These are phyloP conservation scores for Tardiomyces digboiensis DNA, from an alignment of 1,139 yeast genomes.

Conservation along the genomic window DNA sequence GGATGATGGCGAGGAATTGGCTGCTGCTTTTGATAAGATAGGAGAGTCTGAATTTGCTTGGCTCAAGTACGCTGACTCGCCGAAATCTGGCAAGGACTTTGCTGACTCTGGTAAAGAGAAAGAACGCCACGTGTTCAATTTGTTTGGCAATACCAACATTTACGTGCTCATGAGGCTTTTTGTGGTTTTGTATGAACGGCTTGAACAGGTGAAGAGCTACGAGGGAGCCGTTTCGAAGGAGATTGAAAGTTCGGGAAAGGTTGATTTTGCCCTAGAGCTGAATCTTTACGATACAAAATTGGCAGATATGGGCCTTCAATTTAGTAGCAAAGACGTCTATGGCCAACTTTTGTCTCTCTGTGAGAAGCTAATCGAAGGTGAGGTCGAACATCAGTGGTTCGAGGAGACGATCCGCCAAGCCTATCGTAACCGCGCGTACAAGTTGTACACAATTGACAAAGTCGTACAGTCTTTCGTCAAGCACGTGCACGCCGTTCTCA, in stretches of 20 bases:
- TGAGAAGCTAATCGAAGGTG: slow-evolving; percentile 78
- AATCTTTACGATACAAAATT: slow-evolving; percentile 75
- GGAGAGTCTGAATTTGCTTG: slow-evolving; percentile 22
- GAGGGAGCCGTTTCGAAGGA: slow-evolving; percentile 66
- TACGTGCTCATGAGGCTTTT: slow-evolving; percentile 87
- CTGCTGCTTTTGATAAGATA: slow-evolving; percentile 17
- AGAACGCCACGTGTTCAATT: slow-evolving; percentile 42
- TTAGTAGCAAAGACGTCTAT: slow-evolving; percentile 66
- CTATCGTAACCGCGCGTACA: slow-evolving; percentile 86
- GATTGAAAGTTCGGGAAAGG: slow-evolving; percentile 45
- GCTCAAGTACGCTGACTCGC: slow-evolving; percentile 10
- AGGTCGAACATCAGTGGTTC: slow-evolving; percentile 89
- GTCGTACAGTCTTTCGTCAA: slow-evolving; percentile 85
- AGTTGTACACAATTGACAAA: slow-evolving; percentile 86
- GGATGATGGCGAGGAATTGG: slow-evolving; percentile 13
- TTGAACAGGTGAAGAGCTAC: slow-evolving; percentile 62
- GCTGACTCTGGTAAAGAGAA: slow-evolving; percentile 13
- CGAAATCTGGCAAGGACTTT: background rate
- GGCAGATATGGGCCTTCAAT: slow-evolving; percentile 68
- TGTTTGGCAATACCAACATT: slow-evolving; percentile 86
- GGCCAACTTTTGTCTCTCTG: slow-evolving; percentile 64
- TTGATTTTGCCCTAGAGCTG: slow-evolving; percentile 83
- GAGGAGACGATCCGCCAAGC: slow-evolving; percentile 96
- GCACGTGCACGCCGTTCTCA: slow-evolving; percentile 71
- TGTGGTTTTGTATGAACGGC: slow-evolving; percentile 71